Conservation (phyloP, 768 basidiomycete genomes). For the Ramaria sp. region DNA sequence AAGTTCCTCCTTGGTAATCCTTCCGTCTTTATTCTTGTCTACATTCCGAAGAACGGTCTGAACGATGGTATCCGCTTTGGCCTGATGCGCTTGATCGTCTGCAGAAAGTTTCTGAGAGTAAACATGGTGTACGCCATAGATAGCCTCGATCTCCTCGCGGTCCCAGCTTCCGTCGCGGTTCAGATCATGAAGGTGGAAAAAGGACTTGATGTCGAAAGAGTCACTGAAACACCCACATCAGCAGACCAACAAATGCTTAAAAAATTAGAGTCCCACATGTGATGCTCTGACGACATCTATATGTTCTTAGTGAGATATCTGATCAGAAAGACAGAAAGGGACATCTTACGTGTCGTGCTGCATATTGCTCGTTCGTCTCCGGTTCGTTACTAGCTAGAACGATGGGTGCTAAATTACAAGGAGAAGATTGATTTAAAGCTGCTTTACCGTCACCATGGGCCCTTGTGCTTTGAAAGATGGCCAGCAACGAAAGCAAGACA, state of each 20-base stretch:
- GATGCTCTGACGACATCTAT: conserved; percentile 85
- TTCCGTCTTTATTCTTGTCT: conserved; percentile 69
- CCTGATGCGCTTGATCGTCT: conserved; percentile 70
- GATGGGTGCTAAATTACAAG: neutral
- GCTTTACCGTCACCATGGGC: conserved; percentile 4
- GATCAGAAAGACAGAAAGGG: neutral
- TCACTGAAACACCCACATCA: conserved; percentile 36
- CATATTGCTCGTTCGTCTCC: conserved; percentile 74
- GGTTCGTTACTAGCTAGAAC: conserved; percentile 16
- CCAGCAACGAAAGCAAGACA: conserved; percentile 1
- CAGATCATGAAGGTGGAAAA: conserved; percentile 94
- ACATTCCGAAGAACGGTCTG: conserved; percentile 55
- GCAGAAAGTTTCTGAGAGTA: conserved; percentile 78
- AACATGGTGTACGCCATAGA: conserved; percentile 93
- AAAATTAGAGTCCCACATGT: conserved; percentile 43
- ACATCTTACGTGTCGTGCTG: conserved; percentile 76
- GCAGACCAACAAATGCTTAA: neutral
- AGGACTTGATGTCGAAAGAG: conserved; percentile 73
- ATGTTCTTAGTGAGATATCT: neutral
- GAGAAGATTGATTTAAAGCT: neutral
- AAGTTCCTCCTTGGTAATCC: conserved; percentile 60
- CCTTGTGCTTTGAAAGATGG: neutral
- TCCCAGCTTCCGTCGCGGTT: conserved; percentile 80
- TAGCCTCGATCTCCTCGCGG: conserved; percentile 81
- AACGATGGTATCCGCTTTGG: conserved; percentile 74